These are phyloP conservation scores for Colletotrichum brevisporum DNA, from an alignment of 2,329 filamentous ascomycete genomes.

Conservation along the genomic window DNA sequence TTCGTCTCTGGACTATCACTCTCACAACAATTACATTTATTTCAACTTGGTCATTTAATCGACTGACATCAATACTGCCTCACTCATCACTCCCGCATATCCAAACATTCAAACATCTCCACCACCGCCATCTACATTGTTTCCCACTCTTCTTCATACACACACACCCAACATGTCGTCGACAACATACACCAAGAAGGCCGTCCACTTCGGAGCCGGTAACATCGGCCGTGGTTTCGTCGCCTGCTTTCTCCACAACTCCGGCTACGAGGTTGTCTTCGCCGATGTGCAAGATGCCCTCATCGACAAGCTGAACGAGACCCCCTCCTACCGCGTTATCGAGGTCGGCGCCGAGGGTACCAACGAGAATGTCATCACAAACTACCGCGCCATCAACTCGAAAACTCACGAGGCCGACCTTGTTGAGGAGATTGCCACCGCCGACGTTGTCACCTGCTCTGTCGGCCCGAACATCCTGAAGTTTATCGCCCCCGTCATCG, in stretches of 20 bases:
- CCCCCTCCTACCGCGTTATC: slow-evolving; percentile 88
- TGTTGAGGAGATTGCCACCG: slow-evolving; percentile 86
- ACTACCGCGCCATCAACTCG: slow-evolving; percentile 98
- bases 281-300: slow-evolving; percentile 91
- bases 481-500: slow-evolving; percentile 96
- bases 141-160: slow-evolving; percentile 9
- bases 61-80: neutral
- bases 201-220: slow-evolving; percentile 88
- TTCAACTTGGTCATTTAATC: neutral
- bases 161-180: slow-evolving; percentile 55
- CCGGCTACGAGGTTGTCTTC: slow-evolving; percentile 96
- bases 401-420: slow-evolving; percentile 86
- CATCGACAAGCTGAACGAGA: slow-evolving; percentile 83
- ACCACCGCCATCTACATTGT: slow-evolving; percentile 17
- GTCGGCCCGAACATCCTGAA: slow-evolving; percentile 96
- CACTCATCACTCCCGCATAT: slow-evolving; percentile 24
- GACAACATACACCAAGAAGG: slow-evolving; percentile 66
- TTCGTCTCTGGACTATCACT: rapidly evolving
- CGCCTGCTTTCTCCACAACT: slow-evolving; percentile 92
- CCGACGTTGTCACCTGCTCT: slow-evolving; percentile 94
- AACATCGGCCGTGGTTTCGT: slow-evolving; percentile 91
- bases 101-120: slow-evolving; percentile 8
- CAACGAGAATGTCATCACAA: slow-evolving; percentile 85
- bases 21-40: neutral
- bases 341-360: slow-evolving; percentile 91